phyloP scores from a whole-genome alignment of 495 filamentous ascomycete species.

The Daldinia grandis region DNA sequence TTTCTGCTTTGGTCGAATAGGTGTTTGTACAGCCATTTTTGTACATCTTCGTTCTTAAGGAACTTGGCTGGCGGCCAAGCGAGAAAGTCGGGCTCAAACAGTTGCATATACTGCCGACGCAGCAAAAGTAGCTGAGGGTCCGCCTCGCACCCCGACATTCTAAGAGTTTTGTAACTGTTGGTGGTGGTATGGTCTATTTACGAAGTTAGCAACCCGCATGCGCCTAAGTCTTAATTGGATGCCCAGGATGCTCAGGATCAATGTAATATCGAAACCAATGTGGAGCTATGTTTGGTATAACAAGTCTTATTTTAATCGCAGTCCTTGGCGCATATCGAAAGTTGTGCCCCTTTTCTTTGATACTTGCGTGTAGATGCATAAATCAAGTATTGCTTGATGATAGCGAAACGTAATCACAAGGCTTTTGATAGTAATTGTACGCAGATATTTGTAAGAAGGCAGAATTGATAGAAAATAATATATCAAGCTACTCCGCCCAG shows the following conservation, averaged over 20 bases:
- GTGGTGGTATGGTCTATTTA: neutral
- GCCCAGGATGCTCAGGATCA: neutral
- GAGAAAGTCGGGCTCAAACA: conserved; percentile 60
- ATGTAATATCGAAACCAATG: neutral
- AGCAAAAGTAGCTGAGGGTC: conserved; percentile 54
- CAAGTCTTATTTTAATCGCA: neutral
- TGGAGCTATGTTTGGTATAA: neutral
- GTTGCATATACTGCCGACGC: conserved; percentile 72
- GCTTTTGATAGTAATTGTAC: too few species aligned
- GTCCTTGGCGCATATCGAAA: neutral
- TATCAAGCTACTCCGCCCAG: too few species aligned
- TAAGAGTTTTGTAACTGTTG: neutral
- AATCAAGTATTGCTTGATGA: neutral
- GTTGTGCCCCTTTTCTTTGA: conserved; percentile 1
- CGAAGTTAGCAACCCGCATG: neutral
- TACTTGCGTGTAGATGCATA: neutral
- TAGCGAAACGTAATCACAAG: neutral
- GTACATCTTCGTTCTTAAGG: conserved; percentile 63
- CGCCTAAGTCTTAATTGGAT: neutral
- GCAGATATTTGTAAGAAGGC: too few species aligned
- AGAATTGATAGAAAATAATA: too few species aligned
- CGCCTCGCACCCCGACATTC: conserved; percentile 26
- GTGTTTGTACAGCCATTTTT: conserved; percentile 65
- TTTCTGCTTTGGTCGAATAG: conserved; percentile 66
- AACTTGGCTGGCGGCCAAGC: conserved; percentile 61